Percentiles rank a stretch among this genome's conserved stretches.
Evolutionary conservation across 2,329 filamentous ascomycete genomes (phyloP).

Genomic region (Chalaropsis ovoidea): DNA sequence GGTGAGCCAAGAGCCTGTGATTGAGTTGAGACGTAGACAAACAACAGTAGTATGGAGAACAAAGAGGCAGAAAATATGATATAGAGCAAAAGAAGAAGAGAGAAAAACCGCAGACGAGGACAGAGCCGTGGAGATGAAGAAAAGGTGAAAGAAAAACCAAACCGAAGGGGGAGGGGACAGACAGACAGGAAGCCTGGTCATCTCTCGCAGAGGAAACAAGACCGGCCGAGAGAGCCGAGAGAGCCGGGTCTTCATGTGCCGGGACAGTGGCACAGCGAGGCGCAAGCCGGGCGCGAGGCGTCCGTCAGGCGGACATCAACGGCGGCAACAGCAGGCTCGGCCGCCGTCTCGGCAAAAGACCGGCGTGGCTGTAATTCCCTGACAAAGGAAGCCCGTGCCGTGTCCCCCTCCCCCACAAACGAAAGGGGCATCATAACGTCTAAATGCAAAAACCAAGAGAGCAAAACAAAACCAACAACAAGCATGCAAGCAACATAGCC

Average conservation of each 20-base stretch:
- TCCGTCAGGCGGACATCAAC: not conserved
- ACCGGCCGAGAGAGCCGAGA: not conserved
- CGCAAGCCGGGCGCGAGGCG: not conserved
- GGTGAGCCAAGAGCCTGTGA: not conserved
- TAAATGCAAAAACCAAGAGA: slow-evolving; percentile 23
- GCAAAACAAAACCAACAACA: slow-evolving; percentile 17
- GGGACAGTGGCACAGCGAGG: not conserved
- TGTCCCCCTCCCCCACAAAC: slow-evolving; percentile 9
- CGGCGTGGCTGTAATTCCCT: not conserved
- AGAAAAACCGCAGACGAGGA: not conserved
- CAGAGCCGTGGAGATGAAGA: not conserved
- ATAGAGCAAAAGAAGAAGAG: slow-evolving; percentile 17
- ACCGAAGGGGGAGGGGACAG: not conserved
- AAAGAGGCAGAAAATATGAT: slow-evolving; percentile 13
- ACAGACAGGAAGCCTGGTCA: not conserved
- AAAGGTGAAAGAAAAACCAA: slow-evolving; percentile 11
- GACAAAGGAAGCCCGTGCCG: slow-evolving; percentile 10
- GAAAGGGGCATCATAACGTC: slow-evolving; percentile 24
- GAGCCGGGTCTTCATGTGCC: not conserved
- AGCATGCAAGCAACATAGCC: slow-evolving; percentile 7
- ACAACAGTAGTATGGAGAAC: not conserved
- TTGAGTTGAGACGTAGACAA: slow-evolving; percentile 8
- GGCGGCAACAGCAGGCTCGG: not conserved
- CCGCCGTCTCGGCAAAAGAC: not conserved
- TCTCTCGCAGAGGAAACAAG: not conserved